Evolutionary conservation across 345 rosid species (phyloP), one percentile per base, ranked within the genome.

Genomic region (Ailanthus altissimus): DNA sequence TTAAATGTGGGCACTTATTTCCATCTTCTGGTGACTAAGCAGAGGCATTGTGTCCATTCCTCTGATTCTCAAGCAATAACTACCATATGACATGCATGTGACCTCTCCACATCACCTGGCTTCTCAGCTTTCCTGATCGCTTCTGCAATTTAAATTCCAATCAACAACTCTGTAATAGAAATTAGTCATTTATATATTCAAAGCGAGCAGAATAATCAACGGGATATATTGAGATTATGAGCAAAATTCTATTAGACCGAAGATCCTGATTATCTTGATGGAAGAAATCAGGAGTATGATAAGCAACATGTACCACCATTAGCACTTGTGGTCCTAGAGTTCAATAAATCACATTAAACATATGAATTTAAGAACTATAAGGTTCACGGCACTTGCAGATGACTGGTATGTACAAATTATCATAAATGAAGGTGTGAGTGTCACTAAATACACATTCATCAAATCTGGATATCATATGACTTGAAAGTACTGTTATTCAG

Each of bases 1-100:
- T 77, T 15, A 47, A n/a, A 15, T 64, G 23, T 32, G 74, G 76
- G 62, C 58, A 60, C 67, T 64, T 50, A 0, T 47, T 10, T 74
- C 16, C 6, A 43, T 60, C 46, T 50, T 62, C 49, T 58, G 57
- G 38, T 38, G 56, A 15, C 57, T n/a, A 14, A 6, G 18, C 5
- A n/a, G n/a, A 16, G 57, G 28, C 49, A 47, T 2, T 6, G 47
- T 28, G 40, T 50, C 40, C 62, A 23, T 50, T 2, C 23, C 18
- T 50, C 45, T 64, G 61, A 38, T 75, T 36, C 20, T 62, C 46
- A 45, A 23, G 9, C 6, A 20, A 11, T 60, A 5, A 6, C 15
- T 6, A 36, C 38, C 5, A 47, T 6, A 9, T 32, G 11, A 28
- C 26, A 5, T 73, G 58, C 59, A 46, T 60, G 57, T 45, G 76